These are phyloP conservation scores for Limnanthes douglasii DNA, from an alignment of 345 rosid species.

Conservation along the genomic window DNA sequence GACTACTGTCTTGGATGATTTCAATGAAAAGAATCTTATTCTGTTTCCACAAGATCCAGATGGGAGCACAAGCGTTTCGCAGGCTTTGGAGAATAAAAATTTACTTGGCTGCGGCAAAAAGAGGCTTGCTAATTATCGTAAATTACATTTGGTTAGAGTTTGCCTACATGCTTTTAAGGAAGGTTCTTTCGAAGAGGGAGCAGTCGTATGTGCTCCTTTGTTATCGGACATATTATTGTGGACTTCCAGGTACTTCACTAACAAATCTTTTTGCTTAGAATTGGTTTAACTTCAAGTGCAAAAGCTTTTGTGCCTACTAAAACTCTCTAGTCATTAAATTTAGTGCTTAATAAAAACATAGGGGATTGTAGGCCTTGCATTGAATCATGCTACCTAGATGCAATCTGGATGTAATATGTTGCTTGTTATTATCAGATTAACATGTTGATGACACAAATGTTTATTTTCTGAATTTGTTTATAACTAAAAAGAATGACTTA, in stretches of 20 bases:
- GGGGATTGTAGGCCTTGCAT: too few relatives aligned
- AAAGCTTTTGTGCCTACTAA: too few relatives aligned
- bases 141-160: slow-evolving; percentile 62
- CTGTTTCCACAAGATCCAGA: slow-evolving; percentile 26
- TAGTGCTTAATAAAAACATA: too few relatives aligned
- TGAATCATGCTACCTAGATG: background rate
- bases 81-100: slow-evolving; percentile 19
- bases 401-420: background rate
- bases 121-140: slow-evolving; percentile 7
- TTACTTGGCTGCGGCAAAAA: slow-evolving; percentile 10
- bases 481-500: too few relatives aligned
- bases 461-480: background rate
- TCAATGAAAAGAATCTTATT: slow-evolving; percentile 17
- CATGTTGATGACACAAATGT: slow-evolving; percentile 1
- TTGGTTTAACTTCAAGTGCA: too few relatives aligned
- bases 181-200: slow-evolving; percentile 74
- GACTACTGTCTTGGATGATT: slow-evolving; percentile 22
- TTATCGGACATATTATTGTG: slow-evolving; percentile 30
- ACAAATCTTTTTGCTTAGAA: too few relatives aligned
- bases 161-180: slow-evolving; percentile 57
- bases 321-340: too few relatives aligned
- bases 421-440: background rate
- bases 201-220: slow-evolving; percentile 57
- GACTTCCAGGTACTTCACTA: slow-evolving; percentile 42
- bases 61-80: slow-evolving; percentile 11